These are phyloP conservation scores for Boletellus ananiceps DNA, from an alignment of 768 basidiomycete genomes.

Conservation along the genomic window DNA sequence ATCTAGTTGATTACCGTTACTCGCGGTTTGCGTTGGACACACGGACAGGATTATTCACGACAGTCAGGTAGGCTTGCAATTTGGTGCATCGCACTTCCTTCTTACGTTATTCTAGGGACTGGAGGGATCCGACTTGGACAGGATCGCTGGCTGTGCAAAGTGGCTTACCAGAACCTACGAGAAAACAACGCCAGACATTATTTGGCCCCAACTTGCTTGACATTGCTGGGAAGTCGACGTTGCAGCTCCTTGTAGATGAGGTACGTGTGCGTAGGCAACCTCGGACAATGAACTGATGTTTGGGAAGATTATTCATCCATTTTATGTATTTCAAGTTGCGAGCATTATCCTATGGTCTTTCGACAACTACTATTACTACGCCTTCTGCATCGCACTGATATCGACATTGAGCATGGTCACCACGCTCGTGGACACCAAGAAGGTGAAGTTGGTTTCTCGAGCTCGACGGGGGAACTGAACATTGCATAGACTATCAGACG, in stretches of 20 bases:
- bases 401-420: slow-evolving; percentile 78
- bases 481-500: slow-evolving; percentile 70
- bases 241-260: slow-evolving; percentile 83
- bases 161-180: slow-evolving; percentile 53
- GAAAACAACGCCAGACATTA: slow-evolving; percentile 62
- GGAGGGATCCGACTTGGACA: slow-evolving; percentile 80
- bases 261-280: slow-evolving; percentile 38
- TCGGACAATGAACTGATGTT: slow-evolving; percentile 1
- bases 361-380: slow-evolving; percentile 96
- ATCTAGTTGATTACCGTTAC: slow-evolving; percentile 87
- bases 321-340: slow-evolving; percentile 97
- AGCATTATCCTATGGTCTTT: slow-evolving; percentile 92
- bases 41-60: slow-evolving; percentile 72
- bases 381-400: slow-evolving; percentile 93
- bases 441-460: slow-evolving; percentile 44
- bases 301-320: slow-evolving; percentile 84
- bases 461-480: slow-evolving; percentile 2
- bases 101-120: slow-evolving; percentile 54
- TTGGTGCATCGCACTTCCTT: neutral
- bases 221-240: slow-evolving; percentile 79
- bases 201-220: slow-evolving; percentile 89
- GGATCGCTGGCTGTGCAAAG: slow-evolving; percentile 54
- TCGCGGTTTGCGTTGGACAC: slow-evolving; percentile 87
- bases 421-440: slow-evolving; percentile 88
- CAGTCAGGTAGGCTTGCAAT: slow-evolving; percentile 58